A percentile compares a stretch with the other conserved stretches of the same genome.
phyloP scores from a whole-genome alignment of 257 asterid species.

The Solanum chmielewskii region DNA sequence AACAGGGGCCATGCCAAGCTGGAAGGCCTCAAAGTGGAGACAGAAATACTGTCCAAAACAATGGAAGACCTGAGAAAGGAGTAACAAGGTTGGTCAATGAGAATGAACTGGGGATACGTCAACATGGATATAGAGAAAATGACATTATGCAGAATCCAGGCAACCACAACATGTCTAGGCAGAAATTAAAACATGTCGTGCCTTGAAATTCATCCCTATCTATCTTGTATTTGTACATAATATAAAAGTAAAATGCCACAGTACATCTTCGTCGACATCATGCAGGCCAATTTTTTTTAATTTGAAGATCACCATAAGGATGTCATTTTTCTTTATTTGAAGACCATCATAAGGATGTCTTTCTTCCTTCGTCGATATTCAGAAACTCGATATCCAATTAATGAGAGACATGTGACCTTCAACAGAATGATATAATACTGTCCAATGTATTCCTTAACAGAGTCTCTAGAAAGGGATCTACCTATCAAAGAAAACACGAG shows the following conservation, averaged over 20 bases:
- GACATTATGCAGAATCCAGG: background rate
- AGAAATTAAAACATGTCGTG: background rate
- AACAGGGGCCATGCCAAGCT: conserved; percentile 67
- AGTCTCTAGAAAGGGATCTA: background rate
- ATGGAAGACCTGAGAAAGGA: conserved; percentile 47
- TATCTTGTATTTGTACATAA: background rate
- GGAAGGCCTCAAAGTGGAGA: conserved; percentile 80
- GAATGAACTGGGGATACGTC: background rate
- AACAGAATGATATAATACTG: background rate
- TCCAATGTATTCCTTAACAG: background rate
- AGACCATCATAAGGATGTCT: background rate
- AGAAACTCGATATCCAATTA: background rate
- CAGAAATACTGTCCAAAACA: conserved; percentile 78
- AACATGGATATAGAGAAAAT: background rate
- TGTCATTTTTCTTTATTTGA: background rate
- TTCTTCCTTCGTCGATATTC: background rate
- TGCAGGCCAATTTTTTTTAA: background rate
- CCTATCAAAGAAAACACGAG: background rate
- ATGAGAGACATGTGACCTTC: background rate
- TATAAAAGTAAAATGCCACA: background rate
- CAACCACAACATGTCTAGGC: background rate
- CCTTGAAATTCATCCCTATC: background rate
- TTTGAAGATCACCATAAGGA: background rate
- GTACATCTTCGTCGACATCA: background rate
- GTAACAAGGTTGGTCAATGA: background rate